A percentile compares a stretch with the other conserved stretches of the same genome.
phyloP scores from a whole-genome alignment of 2,329 filamentous ascomycete species.

The Exophiala bonariae region DNA sequence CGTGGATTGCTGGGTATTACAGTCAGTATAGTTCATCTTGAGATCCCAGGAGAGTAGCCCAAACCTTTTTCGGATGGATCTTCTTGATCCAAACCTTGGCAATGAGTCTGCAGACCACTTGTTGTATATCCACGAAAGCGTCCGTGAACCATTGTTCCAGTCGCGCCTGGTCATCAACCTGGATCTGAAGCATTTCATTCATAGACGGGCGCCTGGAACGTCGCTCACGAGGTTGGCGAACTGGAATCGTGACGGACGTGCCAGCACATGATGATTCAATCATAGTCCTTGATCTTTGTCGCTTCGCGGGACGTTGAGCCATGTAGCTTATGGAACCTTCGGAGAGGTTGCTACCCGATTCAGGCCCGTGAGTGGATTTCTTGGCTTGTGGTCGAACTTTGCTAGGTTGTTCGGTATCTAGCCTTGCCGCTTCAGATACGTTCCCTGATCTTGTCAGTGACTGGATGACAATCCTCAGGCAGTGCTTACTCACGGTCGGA shows the following conservation, averaged over 20 bases:
- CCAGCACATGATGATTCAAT: not conserved
- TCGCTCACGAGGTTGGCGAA: slow-evolving; percentile 32
- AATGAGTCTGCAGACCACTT: slow-evolving; percentile 46
- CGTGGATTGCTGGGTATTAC: slow-evolving; percentile 38
- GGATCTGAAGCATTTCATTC: slow-evolving; percentile 22
- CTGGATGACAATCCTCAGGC: too few relatives aligned
- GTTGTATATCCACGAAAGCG: slow-evolving; percentile 45
- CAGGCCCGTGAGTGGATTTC: not conserved
- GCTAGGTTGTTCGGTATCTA: not conserved
- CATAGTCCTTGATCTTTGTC: slow-evolving; percentile 17
- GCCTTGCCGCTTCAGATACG: not conserved
- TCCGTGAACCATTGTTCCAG: slow-evolving; percentile 41
- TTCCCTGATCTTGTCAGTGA: slow-evolving; percentile 9
- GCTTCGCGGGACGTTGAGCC: slow-evolving; percentile 15
- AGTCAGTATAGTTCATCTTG: not conserved
- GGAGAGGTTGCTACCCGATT: not conserved
- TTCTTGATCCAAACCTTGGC: slow-evolving; percentile 48
- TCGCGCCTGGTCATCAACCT: slow-evolving; percentile 40
- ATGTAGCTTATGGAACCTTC: slow-evolving; percentile 16
- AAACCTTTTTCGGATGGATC: slow-evolving; percentile 45
- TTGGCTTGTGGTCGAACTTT: not conserved
- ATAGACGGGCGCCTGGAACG: slow-evolving; percentile 31
- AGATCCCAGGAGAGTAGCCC: not conserved
- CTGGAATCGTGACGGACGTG: slow-evolving; percentile 3
- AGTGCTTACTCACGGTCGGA: slow-evolving; percentile 1